A percentile compares a stretch with the other conserved stretches of the same genome.
phyloP scores from a whole-genome alignment of 805 yeast species.

The Yamadazyma takamatsuzukensis region DNA sequence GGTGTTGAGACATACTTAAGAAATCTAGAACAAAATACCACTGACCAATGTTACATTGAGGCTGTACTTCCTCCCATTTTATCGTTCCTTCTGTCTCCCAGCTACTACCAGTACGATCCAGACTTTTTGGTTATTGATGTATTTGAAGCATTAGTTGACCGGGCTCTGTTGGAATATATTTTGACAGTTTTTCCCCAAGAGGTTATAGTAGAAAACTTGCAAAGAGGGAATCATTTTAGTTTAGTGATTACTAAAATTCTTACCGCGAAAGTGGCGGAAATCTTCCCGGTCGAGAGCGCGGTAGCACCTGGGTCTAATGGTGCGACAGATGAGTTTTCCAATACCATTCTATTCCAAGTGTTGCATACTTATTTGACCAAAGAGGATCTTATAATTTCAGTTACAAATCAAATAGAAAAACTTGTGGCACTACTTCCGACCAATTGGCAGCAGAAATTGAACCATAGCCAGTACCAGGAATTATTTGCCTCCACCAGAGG shows the following conservation, averaged over 20 bases:
- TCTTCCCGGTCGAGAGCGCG: conserved; percentile 1
- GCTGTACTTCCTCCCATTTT: conserved; percentile 3
- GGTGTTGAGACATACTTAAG: conserved; percentile 2
- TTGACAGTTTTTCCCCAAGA: too few species aligned
- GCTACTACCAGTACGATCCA: conserved; percentile 7
- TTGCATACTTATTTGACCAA: neutral
- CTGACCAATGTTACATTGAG: neutral
- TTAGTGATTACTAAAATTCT: conserved; percentile 9
- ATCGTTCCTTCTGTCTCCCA: conserved; percentile 1
- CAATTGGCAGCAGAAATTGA: neutral
- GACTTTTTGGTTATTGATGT: conserved; percentile 2
- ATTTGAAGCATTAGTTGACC: conserved; percentile 4
- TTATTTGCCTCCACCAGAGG: conserved; percentile 4
- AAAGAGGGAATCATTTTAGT: conserved; percentile 10
- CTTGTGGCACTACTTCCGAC: neutral
- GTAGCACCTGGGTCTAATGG: neutral
- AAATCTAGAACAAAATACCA: neutral
- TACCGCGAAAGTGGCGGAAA: conserved; percentile 1
- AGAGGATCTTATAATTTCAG: conserved; percentile 3
- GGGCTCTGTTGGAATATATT: neutral
- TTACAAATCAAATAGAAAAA: conserved; percentile 11
- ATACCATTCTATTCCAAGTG: neutral
- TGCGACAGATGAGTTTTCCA: neutral
- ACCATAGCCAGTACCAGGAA: conserved; percentile 1
- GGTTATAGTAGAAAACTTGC: conserved; percentile 12